These are phyloP conservation scores for Chalciporus piperatoides DNA, from an alignment of 1,284 basidiomycete species.

Conservation along the genomic window DNA sequence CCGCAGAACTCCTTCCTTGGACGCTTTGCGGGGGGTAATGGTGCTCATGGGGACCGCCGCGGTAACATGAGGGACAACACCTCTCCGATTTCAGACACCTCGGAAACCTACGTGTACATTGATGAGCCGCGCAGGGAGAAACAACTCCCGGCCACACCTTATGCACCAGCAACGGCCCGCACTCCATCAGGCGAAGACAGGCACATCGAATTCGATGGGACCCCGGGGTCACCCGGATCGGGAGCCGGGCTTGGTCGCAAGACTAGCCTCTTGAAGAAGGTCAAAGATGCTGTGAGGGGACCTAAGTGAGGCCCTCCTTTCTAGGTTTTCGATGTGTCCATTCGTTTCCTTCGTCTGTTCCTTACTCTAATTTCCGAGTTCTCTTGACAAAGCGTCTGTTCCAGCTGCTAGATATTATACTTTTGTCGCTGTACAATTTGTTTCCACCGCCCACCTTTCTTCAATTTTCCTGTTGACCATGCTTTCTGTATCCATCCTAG, in stretches of 20 bases:
- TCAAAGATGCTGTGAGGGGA: conserved; percentile 66
- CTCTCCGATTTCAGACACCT: conserved; percentile 40
- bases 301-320: conserved; percentile 35
- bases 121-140: conserved; percentile 55
- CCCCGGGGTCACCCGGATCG: conserved; percentile 31
- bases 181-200: conserved; percentile 33
- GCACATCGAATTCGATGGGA: conserved; percentile 50
- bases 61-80: conserved; percentile 29
- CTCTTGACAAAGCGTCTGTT: conserved; percentile 4
- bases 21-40: conserved; percentile 49
- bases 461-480: conserved; percentile 11
- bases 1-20: conserved; percentile 71
- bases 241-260: conserved; percentile 59
- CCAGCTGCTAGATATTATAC: not conserved
- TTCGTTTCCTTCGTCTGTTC: conserved; percentile 1
- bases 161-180: conserved; percentile 26
- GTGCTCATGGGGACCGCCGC: conserved; percentile 26
- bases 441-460: conserved; percentile 1
- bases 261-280: conserved; percentile 74
- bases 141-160: conserved; percentile 58
- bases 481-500: conserved; percentile 33
- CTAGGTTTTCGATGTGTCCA: conserved; percentile 6
- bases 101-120: conserved; percentile 63
- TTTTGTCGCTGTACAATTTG: conserved; percentile 7
- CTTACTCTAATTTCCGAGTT: conserved; percentile 2